Base-by-base conservation (phyloP, 139 green algal genomes). In the Eudorina sp. region DNA sequence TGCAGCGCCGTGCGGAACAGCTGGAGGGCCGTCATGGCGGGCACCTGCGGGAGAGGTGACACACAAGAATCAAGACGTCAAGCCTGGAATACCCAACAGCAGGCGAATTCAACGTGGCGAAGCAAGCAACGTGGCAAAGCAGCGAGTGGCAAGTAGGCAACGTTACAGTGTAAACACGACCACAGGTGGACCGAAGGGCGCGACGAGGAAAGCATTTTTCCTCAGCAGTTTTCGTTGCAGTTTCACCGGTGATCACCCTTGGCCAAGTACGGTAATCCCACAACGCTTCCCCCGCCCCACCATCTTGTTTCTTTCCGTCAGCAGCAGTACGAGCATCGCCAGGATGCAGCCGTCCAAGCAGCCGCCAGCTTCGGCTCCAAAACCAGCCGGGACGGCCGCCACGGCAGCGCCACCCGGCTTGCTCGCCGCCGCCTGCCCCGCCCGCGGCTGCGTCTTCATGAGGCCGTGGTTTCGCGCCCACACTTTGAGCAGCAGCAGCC, bases 401-500 rank as follows among this genome's bases (percentile, higher is more conserved):
- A 31, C 41, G 13, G 51, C 16, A 13, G 51, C 51, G n/a, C n/a
- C n/a, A n/a, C n/a, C n/a, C n/a, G n/a, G n/a, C n/a, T n/a, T n/a
- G n/a, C 31, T 29, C 62, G 19, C 62, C 21, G 62, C 62, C 62
- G 62, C 62, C 34, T 27, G 48, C 66, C 43, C 53, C 38, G 4
- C 55, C 40, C 55, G 60, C 29, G n/a, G 75, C 46, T 6, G 48
- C 21, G n/a, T 36, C 41, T 41, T 8, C 80, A 75, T 58, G 58
- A 95, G 89, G 38, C 77, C 78, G 29, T 96, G 94, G 75, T 90
- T 88, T 40, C 81, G 68, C 8, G 95, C 94, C 95, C 95, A 98
- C 18, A 95, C 91, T 69, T 92, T 95, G 40, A 98, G 89, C 89
- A 98, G 90, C 68, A 94, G 83, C 8, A 95, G 41, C 0, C 89